Conservation (phyloP, 441 rosid genomes). For the Brassica balearica region DNA sequence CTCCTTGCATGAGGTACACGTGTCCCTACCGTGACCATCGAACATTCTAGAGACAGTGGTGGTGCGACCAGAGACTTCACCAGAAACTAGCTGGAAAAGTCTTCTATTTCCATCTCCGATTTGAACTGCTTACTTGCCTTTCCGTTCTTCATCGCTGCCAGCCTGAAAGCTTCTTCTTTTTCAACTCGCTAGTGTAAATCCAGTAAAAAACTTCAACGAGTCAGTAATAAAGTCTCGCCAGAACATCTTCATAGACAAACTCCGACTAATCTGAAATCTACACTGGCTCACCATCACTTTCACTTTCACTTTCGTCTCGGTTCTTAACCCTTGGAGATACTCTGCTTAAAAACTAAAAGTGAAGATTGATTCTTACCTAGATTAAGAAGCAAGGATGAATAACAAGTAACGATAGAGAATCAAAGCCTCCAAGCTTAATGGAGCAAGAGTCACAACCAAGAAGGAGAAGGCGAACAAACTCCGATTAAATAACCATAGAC, state of each 20-base stretch:
- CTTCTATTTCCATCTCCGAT: neutral
- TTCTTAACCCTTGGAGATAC: neutral
- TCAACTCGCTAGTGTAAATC: neutral
- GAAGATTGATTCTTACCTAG: neutral
- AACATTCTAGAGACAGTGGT: neutral
- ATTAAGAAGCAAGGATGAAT: neutral
- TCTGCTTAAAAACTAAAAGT: neutral
- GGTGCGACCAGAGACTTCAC: neutral
- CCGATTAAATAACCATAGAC: neutral
- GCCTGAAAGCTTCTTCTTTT: neutral
- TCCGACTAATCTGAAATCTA: neutral
- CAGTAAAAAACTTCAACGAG: neutral
- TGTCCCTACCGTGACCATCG: neutral
- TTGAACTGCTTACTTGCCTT: neutral
- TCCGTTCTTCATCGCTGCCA: neutral
- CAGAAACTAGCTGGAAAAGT: neutral
- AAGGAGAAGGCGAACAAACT: neutral
- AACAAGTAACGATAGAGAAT: neutral
- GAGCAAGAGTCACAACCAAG: neutral
- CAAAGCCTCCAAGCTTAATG: neutral
- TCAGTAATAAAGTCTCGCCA: neutral
- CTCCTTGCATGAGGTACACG: neutral
- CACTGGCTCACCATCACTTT: neutral
- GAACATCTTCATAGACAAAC: neutral
- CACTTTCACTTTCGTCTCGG: neutral